Conservation (phyloP, 179 eudicot genomes). For the Carnegiea gigantea region DNA sequence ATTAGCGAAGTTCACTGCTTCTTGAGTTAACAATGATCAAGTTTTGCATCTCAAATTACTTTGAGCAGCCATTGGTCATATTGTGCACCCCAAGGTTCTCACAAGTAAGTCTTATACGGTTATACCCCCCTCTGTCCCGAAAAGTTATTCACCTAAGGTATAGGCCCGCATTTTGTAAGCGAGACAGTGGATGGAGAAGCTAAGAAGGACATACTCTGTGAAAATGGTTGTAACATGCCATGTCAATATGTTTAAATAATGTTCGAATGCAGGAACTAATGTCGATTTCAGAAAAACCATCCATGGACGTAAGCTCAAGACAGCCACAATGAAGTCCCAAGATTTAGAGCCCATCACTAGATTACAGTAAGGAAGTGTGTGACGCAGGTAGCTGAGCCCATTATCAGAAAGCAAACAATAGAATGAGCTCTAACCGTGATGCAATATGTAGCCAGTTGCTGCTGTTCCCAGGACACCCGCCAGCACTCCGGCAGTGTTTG, state of each 20-base stretch:
- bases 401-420: neutral
- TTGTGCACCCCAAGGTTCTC: neutral
- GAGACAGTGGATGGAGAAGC: neutral
- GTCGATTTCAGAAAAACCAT: neutral
- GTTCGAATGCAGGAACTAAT: neutral
- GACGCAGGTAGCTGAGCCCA: neutral
- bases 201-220: neutral
- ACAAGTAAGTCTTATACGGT: neutral
- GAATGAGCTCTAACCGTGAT: slow-evolving; percentile 59
- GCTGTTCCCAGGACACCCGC: slow-evolving; percentile 98
- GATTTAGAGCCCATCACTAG: neutral
- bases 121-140: neutral
- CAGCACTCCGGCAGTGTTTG: slow-evolving; percentile 92
- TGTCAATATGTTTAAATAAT: neutral
- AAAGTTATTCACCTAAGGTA: no score
- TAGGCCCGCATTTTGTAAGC: neutral
- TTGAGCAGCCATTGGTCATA: neutral
- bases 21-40: slow-evolving; percentile 5
- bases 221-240: neutral
- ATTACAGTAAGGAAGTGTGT: neutral
- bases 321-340: neutral
- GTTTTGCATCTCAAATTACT: neutral
- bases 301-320: neutral
- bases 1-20: neutral
- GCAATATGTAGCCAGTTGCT: slow-evolving; percentile 93